Evolutionary conservation across 164 flowering plant species (phyloP), one percentile per base, ranked within the genome.

Genomic region (Liquidambar formosana): DNA sequence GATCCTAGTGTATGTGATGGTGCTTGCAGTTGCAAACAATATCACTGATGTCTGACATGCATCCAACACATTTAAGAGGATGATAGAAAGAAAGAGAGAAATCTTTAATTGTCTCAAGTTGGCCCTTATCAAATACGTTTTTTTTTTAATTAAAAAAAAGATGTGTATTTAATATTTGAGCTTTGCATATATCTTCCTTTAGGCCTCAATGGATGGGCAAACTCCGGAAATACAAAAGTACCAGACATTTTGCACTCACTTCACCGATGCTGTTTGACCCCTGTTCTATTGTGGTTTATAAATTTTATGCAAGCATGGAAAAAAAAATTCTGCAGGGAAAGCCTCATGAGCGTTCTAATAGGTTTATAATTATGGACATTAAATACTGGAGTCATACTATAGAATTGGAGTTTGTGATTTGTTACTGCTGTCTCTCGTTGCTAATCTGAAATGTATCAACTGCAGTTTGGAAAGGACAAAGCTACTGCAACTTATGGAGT

Each of bases 401-500:
- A 19, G 46, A 47, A 49, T 66, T 28, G 27, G 48, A 52, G 25
- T 66, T 22, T 53, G 19, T 13, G 47, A 66, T 19, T 38, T 65
- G 68, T 49, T 23, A 33, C 28, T 52, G 22, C 15, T 43, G 25
- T 9, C 23, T 62, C 25, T 62, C 21, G 56, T 71, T 15, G 18
- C 60, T 81, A 47, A 72, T 69, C 16, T 52, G 33, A 16, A 64
- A 66, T 48, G 21, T 52, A 33, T 63, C 56, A 1, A 52, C 0
- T 84, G 80, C 90, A 96, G 99, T 96, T 93, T 82, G 96, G 95
- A 18, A 92, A 90, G 79, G 92, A 81, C 56, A 89, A 73, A 82
- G 98, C 99, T 75, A 87, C 86, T 80, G 99, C 99, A 75, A 96
- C 98, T 21, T 96, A 96, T 75, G 98, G 99, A 46, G 96, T 93